Base-by-base conservation (phyloP, 768 basidiomycete species). In the Lentinus tigrinus region DNA sequence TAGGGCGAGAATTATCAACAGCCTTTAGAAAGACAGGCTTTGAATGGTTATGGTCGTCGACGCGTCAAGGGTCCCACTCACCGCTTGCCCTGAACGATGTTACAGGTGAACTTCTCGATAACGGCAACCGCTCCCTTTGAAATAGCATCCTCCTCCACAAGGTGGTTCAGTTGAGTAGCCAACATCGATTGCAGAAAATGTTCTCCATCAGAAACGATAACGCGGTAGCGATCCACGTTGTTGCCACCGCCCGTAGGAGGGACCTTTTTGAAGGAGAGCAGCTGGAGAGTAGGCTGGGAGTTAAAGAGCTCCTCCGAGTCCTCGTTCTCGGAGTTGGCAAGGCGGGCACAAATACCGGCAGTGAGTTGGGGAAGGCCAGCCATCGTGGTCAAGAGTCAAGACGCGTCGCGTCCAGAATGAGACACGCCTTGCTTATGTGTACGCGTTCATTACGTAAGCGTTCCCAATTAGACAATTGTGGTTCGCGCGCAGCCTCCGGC, bases 181-280 rank as follows among this genome's bases (percentile, higher is more conserved):
- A 98, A 79, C 97, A 99, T 98, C 24, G 91, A 87, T 71, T 98
- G 97, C 47, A 90, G 78, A 70, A 91, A 97, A 63, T 90, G 75
- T 19, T 79, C 77, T 39, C 96, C 95, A 73, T 98, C 96, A 0
- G 94, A 96, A 39, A 98, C 77, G 72, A 98, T 92, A 58, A 96
- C 80, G 60, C 93, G 82, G 72, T 82, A 85, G 56, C 88, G 78
- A 67, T 89, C 88, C 44, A 78, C 62, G 11, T 40, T 56, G 65
- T 58, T 68, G n/a, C 69, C 63, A 9, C 70, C 69, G 47, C 71
- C 67, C 6, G 75, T 65, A 43, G 66, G 74, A 14, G 73, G 64
- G 39, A 97, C 88, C 69, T 86, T 86, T 74, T 93, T 96, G 62
- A 94, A 83, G 39, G 86, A 89, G 47, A 98, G 82, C 44, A 95